These are phyloP conservation scores for Leptographium flavum DNA, from an alignment of 2,329 filamentous ascomycete species.

Conservation along the genomic window DNA sequence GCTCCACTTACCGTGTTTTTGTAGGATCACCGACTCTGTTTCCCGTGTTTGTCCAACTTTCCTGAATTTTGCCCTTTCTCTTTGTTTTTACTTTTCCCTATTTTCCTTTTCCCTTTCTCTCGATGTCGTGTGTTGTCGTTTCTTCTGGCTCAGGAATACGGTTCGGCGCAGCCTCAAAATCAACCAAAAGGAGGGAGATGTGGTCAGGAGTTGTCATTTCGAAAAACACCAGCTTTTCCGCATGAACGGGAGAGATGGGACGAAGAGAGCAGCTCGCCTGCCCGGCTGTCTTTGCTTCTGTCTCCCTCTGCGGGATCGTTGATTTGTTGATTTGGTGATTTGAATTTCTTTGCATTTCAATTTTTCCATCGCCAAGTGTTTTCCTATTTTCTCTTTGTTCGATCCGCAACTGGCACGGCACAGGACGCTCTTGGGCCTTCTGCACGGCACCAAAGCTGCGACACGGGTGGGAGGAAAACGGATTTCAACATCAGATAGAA, in stretches of 20 bases:
- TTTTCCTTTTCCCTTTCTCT: conserved; percentile 1
- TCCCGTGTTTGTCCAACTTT: neutral
- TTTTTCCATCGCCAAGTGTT: neutral
- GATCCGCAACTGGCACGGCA: neutral
- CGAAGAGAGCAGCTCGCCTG: neutral
- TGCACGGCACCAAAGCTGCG: conserved; percentile 1
- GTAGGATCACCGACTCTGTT: neutral
- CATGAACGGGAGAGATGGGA: neutral
- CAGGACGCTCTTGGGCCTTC: neutral
- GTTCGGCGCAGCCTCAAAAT: conserved; percentile 2
- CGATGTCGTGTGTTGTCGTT: neutral
- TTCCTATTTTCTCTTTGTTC: neutral
- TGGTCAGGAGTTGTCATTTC: conserved; percentile 3
- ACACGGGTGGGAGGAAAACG: conserved; percentile 5
- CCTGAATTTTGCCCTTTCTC: neutral
- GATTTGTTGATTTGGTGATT: neutral
- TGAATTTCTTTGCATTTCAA: conserved; percentile 1
- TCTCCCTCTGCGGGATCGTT: neutral
- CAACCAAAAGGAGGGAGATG: conserved; percentile 1
- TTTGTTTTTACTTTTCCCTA: neutral
- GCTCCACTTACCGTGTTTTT: neutral
- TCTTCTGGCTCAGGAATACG: conserved; percentile 4
- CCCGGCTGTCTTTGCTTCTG: neutral
- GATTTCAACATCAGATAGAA: conserved; percentile 10
- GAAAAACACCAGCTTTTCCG: neutral